Base-by-base conservation (phyloP, 352 stramenopile species). In the Phytophthora sansomeana region DNA sequence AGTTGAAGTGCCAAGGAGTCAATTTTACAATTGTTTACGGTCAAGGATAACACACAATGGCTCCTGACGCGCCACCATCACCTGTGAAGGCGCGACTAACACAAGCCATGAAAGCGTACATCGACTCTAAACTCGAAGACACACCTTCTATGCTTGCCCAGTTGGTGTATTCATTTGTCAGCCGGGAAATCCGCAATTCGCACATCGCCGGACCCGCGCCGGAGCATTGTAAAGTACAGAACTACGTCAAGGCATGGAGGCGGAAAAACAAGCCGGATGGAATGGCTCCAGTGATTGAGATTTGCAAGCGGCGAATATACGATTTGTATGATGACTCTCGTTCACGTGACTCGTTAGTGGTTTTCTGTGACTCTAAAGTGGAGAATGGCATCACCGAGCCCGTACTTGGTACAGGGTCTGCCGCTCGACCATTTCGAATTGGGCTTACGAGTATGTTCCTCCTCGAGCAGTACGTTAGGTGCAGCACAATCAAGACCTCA, bases 321-420 rank as follows among this genome's bases (percentile, higher is more conserved):
- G 42, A 32, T 49, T 1, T 28, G 4, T n/a, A 30, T 32, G 42
- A 16, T 32, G 21, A 28, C 17, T 28, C 4, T 5, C 21, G 19
- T 28, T 32, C 19, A 16, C 42, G 9, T 17, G 42, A 33, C 21
- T 32, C 19, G 16, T 4, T 49, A 21, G 7, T 49, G 11, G 9
- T 49, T 28, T 49, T 49, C 5, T 49, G 42, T n/a, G 42, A 49
- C 7, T 32, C 42, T 8, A 28, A 49, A 33, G 42, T 49, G 5
- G 6, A 32, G 21, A 7, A 49, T 30, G 42, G 21, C 10, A 21
- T 49, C 6, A 9, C 7, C 1, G 21, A 49, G 8, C 8, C 21
- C 11, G 19, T 10, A 9, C 24, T 49, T 14, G 42, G 42, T 8
- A 19, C 21, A 32, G 21, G 42, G 19, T 49, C 42, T 13, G 17